Evolutionary conservation across 2,329 filamentous ascomycete species (phyloP).

Genomic region (Pseudogymnoascus sp.): DNA sequence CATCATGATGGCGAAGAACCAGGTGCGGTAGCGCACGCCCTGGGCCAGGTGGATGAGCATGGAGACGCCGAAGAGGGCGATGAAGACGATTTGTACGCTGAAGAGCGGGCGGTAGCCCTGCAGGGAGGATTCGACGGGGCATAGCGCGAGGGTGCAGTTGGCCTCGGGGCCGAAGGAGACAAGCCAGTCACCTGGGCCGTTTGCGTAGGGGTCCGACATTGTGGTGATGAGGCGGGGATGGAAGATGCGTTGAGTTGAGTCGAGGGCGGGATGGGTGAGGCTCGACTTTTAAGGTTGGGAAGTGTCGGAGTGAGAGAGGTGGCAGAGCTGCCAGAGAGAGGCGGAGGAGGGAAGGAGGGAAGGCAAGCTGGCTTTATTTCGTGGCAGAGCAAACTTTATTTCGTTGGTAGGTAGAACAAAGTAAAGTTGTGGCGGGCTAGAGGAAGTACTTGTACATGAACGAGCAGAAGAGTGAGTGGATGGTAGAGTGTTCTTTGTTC

Average conservation of each 20-base stretch:
- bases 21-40: constrained; percentile 26
- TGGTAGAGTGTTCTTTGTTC: neutral
- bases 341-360: constrained; percentile 9
- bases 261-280: constrained; percentile 11
- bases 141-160: constrained; percentile 32
- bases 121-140: constrained; percentile 32
- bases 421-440: neutral
- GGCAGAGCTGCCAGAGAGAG: constrained; percentile 10
- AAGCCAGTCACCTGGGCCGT: neutral
- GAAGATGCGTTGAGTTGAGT: constrained; percentile 8
- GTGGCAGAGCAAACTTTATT: constrained; percentile 1
- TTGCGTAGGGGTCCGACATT: neutral
- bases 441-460: neutral
- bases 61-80: constrained; percentile 43
- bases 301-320: constrained; percentile 8
- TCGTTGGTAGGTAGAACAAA: no score
- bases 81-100: constrained; percentile 45
- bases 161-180: constrained; percentile 15
- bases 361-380: constrained; percentile 11
- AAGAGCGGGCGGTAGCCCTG: constrained; percentile 50
- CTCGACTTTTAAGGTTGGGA: neutral
- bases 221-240: neutral
- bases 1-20: constrained; percentile 38
- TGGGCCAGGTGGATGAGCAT: constrained; percentile 32
- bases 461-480: constrained; percentile 10